Percentiles rank a stretch among this genome's conserved stretches.
Conservation (phyloP, 2,329 filamentous ascomycete genomes). For the Claviceps maximensis region DNA sequence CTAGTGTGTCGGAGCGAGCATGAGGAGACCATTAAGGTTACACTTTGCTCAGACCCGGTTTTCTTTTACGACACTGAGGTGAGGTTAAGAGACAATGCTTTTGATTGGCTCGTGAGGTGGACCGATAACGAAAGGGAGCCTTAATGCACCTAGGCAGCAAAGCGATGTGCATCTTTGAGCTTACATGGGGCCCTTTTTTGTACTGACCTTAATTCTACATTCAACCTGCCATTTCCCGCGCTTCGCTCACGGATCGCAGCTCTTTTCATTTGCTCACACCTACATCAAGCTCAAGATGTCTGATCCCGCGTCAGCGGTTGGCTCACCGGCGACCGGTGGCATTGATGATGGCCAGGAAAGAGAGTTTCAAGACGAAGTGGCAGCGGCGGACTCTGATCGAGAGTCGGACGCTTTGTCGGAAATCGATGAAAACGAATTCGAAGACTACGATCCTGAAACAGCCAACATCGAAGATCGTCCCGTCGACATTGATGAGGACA, state of each 20-base stretch:
- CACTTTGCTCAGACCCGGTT: not conserved
- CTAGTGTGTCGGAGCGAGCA: no score
- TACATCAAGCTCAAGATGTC: slow-evolving; percentile 24
- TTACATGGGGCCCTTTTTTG: not conserved
- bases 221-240: not conserved
- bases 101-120: not conserved
- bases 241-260: not conserved
- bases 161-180: not conserved
- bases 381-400: slow-evolving; percentile 34
- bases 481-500: slow-evolving; percentile 54
- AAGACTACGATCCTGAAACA: slow-evolving; percentile 53
- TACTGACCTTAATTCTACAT: not conserved
- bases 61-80: not conserved
- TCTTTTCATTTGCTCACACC: not conserved
- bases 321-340: slow-evolving; percentile 22
- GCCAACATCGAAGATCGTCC: slow-evolving; percentile 51
- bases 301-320: slow-evolving; percentile 30
- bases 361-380: slow-evolving; percentile 27
- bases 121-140: not conserved
- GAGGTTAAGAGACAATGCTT: not conserved
- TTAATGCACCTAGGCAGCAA: not conserved
- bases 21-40: not conserved
- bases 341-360: slow-evolving; percentile 29
- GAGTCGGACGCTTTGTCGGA: slow-evolving; percentile 51
- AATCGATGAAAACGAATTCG: slow-evolving; percentile 57